Evolutionary conservation across 2,329 filamentous ascomycete species (phyloP), one percentile per base, ranked within the genome.

Genomic region (Triangularia setosa): DNA sequence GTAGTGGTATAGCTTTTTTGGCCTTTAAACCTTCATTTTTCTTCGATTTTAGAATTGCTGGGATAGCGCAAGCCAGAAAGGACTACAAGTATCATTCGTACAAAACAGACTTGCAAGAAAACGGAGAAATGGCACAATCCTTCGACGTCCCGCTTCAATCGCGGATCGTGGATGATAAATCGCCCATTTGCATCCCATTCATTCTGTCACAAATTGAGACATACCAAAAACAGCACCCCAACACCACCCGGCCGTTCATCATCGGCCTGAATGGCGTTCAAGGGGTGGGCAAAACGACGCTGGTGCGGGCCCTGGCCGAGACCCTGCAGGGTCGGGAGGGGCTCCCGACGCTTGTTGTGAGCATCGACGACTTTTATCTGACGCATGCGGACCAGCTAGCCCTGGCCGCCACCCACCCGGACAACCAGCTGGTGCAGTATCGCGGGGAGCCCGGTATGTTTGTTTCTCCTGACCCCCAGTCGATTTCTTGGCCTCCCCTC

Each of bases 261-360:
- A 83, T 97, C 67, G 94, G 93, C 56, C 84, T 98, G 72, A 96
- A 96, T 72, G 94, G 93, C 66, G 87, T 97, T 27, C 94, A 97
- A 78, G 94, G 94, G 66, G 90, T 91, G 40, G 94, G 94, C 70
- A 97, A 98, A 80, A 96, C 93, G 3, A 96, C 93, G 12, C 84
- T 97, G 72, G 93, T 93, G 40, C 83, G 83, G 40, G 82, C 84
- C 4, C 84, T 96, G 53, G 83, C 87, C 69, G 74, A 81, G 21
- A 85, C 84, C 14, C 84, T 94, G 40, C 80, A 84, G 56, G 75
- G 80, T 14, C 71, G 77, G 28, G 81, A 88, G 72, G 82, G 83
- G 21, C 81, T 91, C 24, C 79, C 83, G 64, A 90, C 89, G 2
- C 80, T 91, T 58, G 89, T 92, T 61, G 84, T 92, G 75, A 93